Evolutionary conservation across 805 yeast genomes (phyloP).

Genomic region (Pichia thaimueangensis): DNA sequence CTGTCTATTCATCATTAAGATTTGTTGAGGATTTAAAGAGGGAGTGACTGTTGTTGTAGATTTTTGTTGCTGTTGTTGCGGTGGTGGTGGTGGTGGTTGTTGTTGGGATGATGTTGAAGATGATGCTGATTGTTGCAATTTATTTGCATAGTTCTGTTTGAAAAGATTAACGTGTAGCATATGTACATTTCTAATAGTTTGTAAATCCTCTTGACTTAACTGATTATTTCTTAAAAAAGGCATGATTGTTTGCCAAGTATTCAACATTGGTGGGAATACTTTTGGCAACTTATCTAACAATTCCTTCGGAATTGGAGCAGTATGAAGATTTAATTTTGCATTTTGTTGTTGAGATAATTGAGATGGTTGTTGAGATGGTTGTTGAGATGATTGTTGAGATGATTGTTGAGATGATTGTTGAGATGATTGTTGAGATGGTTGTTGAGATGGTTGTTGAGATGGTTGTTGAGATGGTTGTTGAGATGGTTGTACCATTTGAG

Average conservation of each 20-base stretch:
- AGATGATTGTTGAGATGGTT: conserved; percentile 10
- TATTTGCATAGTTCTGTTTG: conserved; percentile 28
- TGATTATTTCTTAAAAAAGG: conserved; percentile 50
- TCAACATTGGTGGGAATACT: conserved; percentile 62
- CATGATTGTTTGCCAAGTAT: conserved; percentile 76
- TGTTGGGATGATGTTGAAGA: conserved; percentile 33
- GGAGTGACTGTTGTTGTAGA: conserved; percentile 10
- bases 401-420: conserved; percentile 21
- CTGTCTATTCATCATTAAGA: conserved; percentile 28
- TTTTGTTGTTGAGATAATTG: conserved; percentile 12
- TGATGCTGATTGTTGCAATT: conserved; percentile 27
- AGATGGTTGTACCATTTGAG: not conserved
- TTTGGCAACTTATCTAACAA: conserved; percentile 63
- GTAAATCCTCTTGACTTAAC: conserved; percentile 52
- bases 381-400: conserved; percentile 20
- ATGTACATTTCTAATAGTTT: conserved; percentile 59
- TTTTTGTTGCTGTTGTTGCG: conserved; percentile 6
- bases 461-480: conserved; percentile 1
- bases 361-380: conserved; percentile 4
- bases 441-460: conserved; percentile 5
- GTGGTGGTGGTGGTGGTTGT: conserved; percentile 23
- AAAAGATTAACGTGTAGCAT: conserved; percentile 57
- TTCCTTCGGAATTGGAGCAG: conserved; percentile 65
- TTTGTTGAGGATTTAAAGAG: conserved; percentile 28
- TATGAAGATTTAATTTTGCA: conserved; percentile 41